These are phyloP conservation scores for Coelastrella sp. DNA, from an alignment of 139 green algal species.

Conservation along the genomic window DNA sequence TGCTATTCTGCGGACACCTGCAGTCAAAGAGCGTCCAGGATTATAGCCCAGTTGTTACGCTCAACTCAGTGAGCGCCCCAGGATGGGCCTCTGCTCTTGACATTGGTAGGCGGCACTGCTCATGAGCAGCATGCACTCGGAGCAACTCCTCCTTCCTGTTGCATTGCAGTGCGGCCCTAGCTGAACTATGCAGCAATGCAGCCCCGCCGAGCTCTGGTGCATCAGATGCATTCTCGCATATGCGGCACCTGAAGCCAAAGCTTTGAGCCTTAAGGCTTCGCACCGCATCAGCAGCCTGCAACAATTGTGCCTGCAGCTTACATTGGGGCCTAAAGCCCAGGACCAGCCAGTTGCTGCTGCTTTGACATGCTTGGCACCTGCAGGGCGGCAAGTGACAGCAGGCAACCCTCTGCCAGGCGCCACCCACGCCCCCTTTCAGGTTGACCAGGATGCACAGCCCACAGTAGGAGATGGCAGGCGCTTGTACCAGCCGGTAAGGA, in stretches of 20 bases:
- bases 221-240: too few relatives aligned
- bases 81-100: not conserved
- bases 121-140: not conserved
- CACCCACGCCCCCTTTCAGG: too few relatives aligned
- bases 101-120: not conserved
- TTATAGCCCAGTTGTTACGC: not conserved
- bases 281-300: too few relatives aligned
- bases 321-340: too few relatives aligned
- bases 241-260: too few relatives aligned
- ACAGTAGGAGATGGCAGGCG: not conserved
- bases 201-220: too few relatives aligned
- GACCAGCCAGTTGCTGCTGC: not conserved
- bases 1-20: not conserved
- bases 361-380: not conserved
- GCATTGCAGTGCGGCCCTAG: too few relatives aligned
- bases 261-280: too few relatives aligned
- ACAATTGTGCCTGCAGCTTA: too few relatives aligned
- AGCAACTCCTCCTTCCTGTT: not conserved
- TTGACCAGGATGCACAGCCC: not conserved
- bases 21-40: not conserved
- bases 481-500: not conserved
- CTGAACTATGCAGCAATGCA: too few relatives aligned
- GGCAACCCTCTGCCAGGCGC: constrained; percentile 13
- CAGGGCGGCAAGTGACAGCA: not conserved
- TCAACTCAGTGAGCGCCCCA: not conserved